Evolutionary conservation across 345 rosid species (phyloP).

Genomic region (Iberis pinnata): DNA sequence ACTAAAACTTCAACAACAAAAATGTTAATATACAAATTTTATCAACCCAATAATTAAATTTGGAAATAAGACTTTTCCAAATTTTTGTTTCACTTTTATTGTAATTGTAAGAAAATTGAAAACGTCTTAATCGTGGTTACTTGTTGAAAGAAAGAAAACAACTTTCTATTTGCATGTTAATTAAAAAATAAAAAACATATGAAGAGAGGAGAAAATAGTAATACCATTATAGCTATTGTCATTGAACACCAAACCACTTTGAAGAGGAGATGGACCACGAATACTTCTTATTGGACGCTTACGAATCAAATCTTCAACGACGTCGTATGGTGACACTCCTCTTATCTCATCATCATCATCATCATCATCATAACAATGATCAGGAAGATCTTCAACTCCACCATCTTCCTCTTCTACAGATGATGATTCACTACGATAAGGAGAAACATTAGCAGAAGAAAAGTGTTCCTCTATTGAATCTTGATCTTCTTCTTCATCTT

Average conservation of each 20-base stretch:
- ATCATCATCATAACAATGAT: slow-evolving; percentile 20
- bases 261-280: slow-evolving; percentile 35
- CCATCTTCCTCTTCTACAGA: slow-evolving; percentile 24
- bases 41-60: no score
- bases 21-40: no score
- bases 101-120: not conserved
- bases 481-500: slow-evolving; percentile 24
- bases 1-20: no score
- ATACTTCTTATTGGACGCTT: slow-evolving; percentile 21
- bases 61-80: no score
- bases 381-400: slow-evolving; percentile 26
- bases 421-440: slow-evolving; percentile 44
- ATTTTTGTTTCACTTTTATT: not conserved
- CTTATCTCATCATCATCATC: slow-evolving; percentile 26
- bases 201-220: slow-evolving; percentile 11
- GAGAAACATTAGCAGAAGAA: slow-evolving; percentile 40
- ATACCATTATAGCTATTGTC: slow-evolving; percentile 40
- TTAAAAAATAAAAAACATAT: not conserved
- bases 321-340: slow-evolving; percentile 22
- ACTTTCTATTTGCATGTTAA: slow-evolving; percentile 13
- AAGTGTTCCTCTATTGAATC: slow-evolving; percentile 34
- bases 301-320: slow-evolving; percentile 32
- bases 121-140: slow-evolving; percentile 5
- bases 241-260: slow-evolving; percentile 35
- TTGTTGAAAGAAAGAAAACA: slow-evolving; percentile 19